Base-by-base conservation (phyloP, 2,329 filamentous ascomycete genomes). In the Fusarium drepaniforme region DNA sequence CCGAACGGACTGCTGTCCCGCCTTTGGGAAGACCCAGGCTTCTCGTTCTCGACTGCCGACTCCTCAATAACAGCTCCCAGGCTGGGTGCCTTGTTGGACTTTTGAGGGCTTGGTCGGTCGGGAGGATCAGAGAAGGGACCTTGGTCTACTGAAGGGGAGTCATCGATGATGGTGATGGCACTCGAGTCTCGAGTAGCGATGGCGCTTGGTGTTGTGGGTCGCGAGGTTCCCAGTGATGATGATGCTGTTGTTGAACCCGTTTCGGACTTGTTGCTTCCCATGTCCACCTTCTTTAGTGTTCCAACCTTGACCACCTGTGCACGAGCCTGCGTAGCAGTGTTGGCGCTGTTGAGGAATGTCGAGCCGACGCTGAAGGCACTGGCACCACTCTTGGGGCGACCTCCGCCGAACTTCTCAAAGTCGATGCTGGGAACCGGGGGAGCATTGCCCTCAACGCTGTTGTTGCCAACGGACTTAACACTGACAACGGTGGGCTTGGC, bases 401-500 rank as follows among this genome's bases (percentile, higher is more conserved):
- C 78, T 77, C 68, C 77, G 40, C 84, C 86, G 79, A 90, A 92
- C 80, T 88, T 90, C 71, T 88, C 88, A 73, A 88, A 90, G 78
- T 95, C 92, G 77, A 97, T 91, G 67, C 86, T 86, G 8, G 94
- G 93, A 8, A 96, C 92, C 0, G 94, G 94, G 4, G 94, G 94
- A 21, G 93, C 86, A 60, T 86, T 84, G 67, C 87, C 84, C 42
- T 88, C 88, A 35, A 82, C 86, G 37, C 88, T 87, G 63, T 84
- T 88, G 78, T 86, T 90, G 66, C 86, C 88, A 23, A 88, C 89
- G 8, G 93, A 93, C 83, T 95, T 97, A 75, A 99, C 95, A 79
- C 94, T 98, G 81, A 99, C 95, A 80, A 98, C 93, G 40, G 95
- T 96, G 12, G 97, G 95, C 84, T 97, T 97, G 74, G 93, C 94